Percentiles rank a stretch among this genome's conserved stretches.
phyloP scores from a whole-genome alignment of 2,329 filamentous ascomycete genomes.

The Monosporascus cannonballus region DNA sequence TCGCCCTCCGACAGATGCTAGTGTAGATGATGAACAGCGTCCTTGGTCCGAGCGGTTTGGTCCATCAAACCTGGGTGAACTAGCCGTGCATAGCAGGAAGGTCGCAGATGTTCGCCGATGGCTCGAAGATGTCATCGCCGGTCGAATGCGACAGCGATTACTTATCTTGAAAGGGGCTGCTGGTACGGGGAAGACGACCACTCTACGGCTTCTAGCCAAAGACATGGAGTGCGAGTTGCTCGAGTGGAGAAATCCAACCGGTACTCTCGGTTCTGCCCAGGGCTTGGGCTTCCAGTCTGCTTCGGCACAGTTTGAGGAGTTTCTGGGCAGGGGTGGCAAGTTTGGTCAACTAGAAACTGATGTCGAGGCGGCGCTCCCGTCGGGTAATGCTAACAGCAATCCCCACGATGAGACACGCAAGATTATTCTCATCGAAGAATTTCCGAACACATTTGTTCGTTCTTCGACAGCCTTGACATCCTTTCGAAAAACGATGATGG shows the following conservation, averaged over 20 bases:
- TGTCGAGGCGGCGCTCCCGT: constrained; percentile 17
- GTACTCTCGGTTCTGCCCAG: constrained; percentile 48
- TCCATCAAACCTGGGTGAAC: constrained; percentile 68
- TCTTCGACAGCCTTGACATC: constrained; percentile 59
- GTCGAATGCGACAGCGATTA: constrained; percentile 61
- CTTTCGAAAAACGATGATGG: constrained; percentile 69
- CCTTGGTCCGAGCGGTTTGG: constrained; percentile 88
- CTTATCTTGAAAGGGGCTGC: constrained; percentile 85
- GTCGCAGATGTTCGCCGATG: constrained; percentile 79
- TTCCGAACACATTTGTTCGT: constrained; percentile 67
- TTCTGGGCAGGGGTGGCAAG: constrained; percentile 73
- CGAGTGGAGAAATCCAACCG: constrained; percentile 85
- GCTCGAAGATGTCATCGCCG: constrained; percentile 68
- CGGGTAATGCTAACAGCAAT: constrained; percentile 2
- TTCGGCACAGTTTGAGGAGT: constrained; percentile 84
- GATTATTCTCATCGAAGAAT: constrained; percentile 74
- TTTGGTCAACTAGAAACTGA: constrained; percentile 63
- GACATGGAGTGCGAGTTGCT: constrained; percentile 72
- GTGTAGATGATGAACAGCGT: constrained; percentile 49
- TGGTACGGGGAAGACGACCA: constrained; percentile 89
- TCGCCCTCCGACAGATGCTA: constrained; percentile 19
- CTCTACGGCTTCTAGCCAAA: constrained; percentile 69
- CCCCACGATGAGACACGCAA: constrained; percentile 31
- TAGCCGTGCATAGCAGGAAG: constrained; percentile 94
- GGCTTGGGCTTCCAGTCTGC: constrained; percentile 65